A percentile compares a stretch with the other conserved stretches of the same genome.
These are phyloP conservation scores for Lactarius hatsudake DNA, from an alignment of 768 basidiomycete genomes.

Conservation along the genomic window DNA sequence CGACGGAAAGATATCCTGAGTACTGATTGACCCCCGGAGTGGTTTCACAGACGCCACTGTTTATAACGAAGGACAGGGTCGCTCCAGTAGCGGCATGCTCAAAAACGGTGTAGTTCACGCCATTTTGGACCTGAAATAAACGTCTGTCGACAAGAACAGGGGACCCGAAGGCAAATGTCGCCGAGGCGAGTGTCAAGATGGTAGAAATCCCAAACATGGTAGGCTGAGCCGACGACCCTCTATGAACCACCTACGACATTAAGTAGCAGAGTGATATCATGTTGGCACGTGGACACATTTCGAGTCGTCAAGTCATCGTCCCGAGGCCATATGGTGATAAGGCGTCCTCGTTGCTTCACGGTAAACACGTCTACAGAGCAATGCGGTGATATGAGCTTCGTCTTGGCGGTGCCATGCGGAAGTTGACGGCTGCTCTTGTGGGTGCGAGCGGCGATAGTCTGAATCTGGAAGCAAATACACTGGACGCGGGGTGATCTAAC, in stretches of 20 bases:
- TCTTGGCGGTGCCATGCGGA: not conserved
- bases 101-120: constrained; percentile 1
- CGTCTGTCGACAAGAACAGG: constrained; percentile 2
- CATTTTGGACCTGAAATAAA: not conserved
- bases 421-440: not conserved
- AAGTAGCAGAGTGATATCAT: not conserved
- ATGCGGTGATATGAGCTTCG: not conserved
- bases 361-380: not conserved
- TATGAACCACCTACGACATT: not conserved
- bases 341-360: not conserved
- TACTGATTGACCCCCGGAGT: not conserved
- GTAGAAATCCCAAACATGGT: not conserved
- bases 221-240: not conserved
- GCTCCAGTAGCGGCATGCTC: not conserved
- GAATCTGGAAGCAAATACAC: not conserved
- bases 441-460: not conserved
- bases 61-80: not conserved
- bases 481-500: not conserved
- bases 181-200: constrained; percentile 2
- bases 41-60: not conserved
- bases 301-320: not conserved
- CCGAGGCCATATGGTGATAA: not conserved
- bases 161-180: not conserved
- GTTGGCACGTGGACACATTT: not conserved
- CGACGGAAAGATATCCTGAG: constrained; percentile 1